Base-by-base conservation (phyloP, 1,139 yeast species). In the Suhomyces choctaworum region DNA sequence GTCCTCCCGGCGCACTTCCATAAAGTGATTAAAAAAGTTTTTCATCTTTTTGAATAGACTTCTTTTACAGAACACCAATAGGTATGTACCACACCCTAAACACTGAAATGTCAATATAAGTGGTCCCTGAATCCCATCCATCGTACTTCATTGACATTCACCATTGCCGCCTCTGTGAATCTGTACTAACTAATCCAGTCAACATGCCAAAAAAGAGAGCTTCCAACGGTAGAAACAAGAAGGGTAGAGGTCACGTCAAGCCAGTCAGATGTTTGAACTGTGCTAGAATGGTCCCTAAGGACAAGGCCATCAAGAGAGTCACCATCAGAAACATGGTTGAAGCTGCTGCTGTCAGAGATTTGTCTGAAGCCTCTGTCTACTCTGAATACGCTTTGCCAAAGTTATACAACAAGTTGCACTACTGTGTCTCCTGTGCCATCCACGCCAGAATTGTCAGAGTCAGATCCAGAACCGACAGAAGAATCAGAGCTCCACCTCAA, bases 161-260 rank as follows among this genome's bases (percentile, higher is more conserved):
- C n/a, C 26, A 3, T 14, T 22, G 14, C 11, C 11, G 6, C 13
- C 7, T 8, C 20, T n/a, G n/a, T n/a, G 3, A 15, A 21, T 12
- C 23, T 19, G 35, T 56, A 59, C 64, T 59, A 57, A 58, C 64
- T 44, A 32, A 33, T 52, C 25, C 31, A 56, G 58, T 45, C 76
- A 80, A 76, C 64, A 92, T 92, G 98, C 97, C 98, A 78, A 92
- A 92, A 89, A 92, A 92, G 97, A 92, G 99, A 89, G 89, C 97
- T 77, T 88, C 97, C 94, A 89, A 89, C 97, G 99, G 99, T 83
- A 92, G 98, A 84, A 92, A 94, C 95, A 92, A 92, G 95, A 89
- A 89, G 82, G 98, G 98, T 73, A 92, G 99, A 87, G 99, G 99
- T 72, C 98, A 92, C 96, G 96, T 87, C 76, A 85, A 86, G 78